Percentiles rank a stretch among this genome's conserved stretches.
phyloP scores from a whole-genome alignment of 768 basidiomycete genomes.

The Boletus insuetus region DNA sequence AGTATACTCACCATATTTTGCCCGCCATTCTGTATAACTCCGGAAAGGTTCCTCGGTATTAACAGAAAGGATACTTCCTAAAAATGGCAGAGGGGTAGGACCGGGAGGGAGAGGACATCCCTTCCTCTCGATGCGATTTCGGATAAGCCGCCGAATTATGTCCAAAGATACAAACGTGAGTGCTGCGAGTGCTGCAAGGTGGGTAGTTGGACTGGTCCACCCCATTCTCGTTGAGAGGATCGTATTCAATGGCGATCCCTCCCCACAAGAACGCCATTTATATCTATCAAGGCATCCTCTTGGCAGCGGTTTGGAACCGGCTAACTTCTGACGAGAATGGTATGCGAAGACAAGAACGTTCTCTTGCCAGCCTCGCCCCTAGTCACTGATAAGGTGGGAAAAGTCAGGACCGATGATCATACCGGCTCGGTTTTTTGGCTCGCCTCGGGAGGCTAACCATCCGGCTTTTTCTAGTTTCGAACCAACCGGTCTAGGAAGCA shows the following conservation, averaged over 20 bases:
- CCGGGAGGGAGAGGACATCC: slow-evolving; percentile 20
- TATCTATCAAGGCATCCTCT: background rate
- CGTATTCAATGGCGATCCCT: background rate
- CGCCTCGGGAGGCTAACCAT: no score
- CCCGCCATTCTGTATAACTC: slow-evolving; percentile 19
- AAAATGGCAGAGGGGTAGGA: slow-evolving; percentile 16
- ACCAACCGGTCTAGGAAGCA: no score
- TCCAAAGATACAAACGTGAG: background rate
- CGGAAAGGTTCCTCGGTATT: slow-evolving; percentile 11
- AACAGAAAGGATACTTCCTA: slow-evolving; percentile 20
- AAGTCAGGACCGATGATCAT: no score
- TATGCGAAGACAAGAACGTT: background rate
- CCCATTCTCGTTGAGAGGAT: slow-evolving; percentile 3
- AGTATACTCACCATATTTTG: slow-evolving; percentile 13
- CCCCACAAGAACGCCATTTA: background rate
- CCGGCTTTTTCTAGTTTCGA: no score
- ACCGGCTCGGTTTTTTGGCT: no score
- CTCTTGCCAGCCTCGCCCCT: background rate
- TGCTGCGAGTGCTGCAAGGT: slow-evolving; percentile 1
- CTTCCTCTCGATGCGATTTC: slow-evolving; percentile 6
- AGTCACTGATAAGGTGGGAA: no score
- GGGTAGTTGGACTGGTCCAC: slow-evolving; percentile 3
- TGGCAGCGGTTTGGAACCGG: background rate
- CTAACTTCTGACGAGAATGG: background rate
- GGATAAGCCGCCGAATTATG: slow-evolving; percentile 2